Base-by-base conservation (phyloP, 768 basidiomycete genomes). In the Boletales sp. region DNA sequence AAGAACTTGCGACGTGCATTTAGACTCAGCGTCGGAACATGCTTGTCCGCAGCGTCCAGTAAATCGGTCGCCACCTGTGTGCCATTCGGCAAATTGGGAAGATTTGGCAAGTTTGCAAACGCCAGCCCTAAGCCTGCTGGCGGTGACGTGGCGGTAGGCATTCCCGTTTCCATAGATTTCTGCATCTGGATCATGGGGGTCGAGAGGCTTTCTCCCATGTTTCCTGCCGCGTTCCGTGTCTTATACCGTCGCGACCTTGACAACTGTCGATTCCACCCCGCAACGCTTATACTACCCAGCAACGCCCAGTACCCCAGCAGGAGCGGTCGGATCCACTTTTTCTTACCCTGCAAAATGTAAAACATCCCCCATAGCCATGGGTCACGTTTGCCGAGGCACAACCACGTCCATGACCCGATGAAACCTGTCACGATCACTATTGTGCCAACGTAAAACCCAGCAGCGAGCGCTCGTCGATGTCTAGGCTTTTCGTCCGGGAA, bases 1-100 rank as follows among this genome's bases (percentile, higher is more conserved):
- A 99, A 99, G 69, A 89, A 97, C 69, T 99, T 99, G 44, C 97
- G 79, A 52, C 97, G 78, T 21, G 89, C 90, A 66, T 99, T 98
- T 56, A 97, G 72, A 41, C 87, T 83, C 48, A 98, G 72, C 46
- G 90, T 92, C 18, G 94, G 93, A 52, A 95, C 87, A 53, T 82
- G 85, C 68, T 93, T 92, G 68, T 94, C 88, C 2, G 92, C 90
- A 40, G 89, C 89, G 62, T 94, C 90, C 55, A 92, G 69, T 46
- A 89, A 66, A 47, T 83, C 78, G 30, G 74, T 75, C 43, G 80
- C 79, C 37, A 73, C 85, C 27, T 80, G 80, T 18, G 83, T 81
- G 27, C 84, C 77, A 54, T 81, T 80, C 17, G 81, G 79, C 45
- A 75, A 50, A 50, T 72, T 69, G 8, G 75, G 74, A 31, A 82